Conservation (phyloP, 1,284 basidiomycete genomes). For the Cystobasidium sp. region DNA sequence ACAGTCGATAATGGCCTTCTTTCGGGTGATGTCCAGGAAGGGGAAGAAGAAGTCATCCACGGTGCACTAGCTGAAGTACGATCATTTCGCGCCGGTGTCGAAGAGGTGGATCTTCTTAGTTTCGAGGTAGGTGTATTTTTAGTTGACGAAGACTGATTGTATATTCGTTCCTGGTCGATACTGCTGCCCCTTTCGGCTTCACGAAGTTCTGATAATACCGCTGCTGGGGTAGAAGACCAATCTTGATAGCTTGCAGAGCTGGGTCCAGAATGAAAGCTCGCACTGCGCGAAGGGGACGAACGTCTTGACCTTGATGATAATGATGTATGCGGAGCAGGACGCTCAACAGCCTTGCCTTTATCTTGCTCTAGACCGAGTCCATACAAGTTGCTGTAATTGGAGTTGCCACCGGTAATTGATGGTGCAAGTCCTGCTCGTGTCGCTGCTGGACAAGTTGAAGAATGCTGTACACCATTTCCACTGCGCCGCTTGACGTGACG, state of each 20-base stretch:
- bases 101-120: not conserved
- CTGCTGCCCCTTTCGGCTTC: not conserved
- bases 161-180: not conserved
- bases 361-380: conserved; percentile 7
- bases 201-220: not conserved
- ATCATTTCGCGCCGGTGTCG: not conserved
- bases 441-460: not conserved
- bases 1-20: not conserved
- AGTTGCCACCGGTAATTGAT: not conserved
- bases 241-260: conserved; percentile 5
- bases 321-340: too few relatives aligned
- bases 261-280: not conserved
- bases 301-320: not conserved
- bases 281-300: not conserved
- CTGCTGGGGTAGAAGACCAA: not conserved
- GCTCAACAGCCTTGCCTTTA: not conserved
- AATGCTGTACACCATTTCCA: not conserved
- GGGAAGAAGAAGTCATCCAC: not conserved
- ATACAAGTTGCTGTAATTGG: not conserved
- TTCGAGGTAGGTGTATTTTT: not conserved
- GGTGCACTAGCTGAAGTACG: not conserved
- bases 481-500: conserved; percentile 8
- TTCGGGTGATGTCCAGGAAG: not conserved
- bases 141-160: not conserved
- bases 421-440: not conserved